Evolutionary conservation across 768 basidiomycete genomes (phyloP).

Genomic region (Tylopilus rubrobrunneus): DNA sequence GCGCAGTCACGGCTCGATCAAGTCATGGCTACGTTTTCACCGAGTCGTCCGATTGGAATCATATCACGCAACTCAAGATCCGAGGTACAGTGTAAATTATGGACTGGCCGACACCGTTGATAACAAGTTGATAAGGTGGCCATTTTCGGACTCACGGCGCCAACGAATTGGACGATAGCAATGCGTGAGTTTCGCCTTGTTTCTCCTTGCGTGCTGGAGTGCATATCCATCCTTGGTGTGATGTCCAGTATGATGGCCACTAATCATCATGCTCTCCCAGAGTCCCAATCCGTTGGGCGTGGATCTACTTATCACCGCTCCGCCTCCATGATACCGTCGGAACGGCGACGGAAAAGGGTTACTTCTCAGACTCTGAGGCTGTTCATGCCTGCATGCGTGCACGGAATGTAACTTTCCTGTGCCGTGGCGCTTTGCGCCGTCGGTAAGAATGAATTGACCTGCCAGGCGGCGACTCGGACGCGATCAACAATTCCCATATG

Average conservation of each 20-base stretch:
- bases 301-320: slow-evolving; percentile 3
- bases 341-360: slow-evolving; percentile 1
- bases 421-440: slow-evolving; percentile 1
- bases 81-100: slow-evolving; percentile 1
- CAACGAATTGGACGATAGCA: background rate
- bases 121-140: background rate
- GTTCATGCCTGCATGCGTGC: background rate
- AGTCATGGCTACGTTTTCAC: background rate
- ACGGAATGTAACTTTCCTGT: background rate
- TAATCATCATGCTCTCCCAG: background rate
- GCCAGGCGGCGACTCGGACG: background rate
- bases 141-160: background rate
- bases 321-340: background rate
- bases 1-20: background rate
- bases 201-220: background rate
- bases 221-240: too few relatives aligned
- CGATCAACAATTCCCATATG: background rate
- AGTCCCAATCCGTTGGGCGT: background rate
- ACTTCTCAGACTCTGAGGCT: background rate
- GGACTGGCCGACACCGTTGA: too few relatives aligned
- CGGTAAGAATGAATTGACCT: slow-evolving; percentile 7
- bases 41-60: background rate
- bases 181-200: background rate
- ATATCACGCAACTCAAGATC: slow-evolving; percentile 1
- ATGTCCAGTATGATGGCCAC: background rate